A percentile compares a stretch with the other conserved stretches of the same genome.
These are phyloP conservation scores for Pelargonium citronellum DNA, from an alignment of 441 rosid species.

Conservation along the genomic window DNA sequence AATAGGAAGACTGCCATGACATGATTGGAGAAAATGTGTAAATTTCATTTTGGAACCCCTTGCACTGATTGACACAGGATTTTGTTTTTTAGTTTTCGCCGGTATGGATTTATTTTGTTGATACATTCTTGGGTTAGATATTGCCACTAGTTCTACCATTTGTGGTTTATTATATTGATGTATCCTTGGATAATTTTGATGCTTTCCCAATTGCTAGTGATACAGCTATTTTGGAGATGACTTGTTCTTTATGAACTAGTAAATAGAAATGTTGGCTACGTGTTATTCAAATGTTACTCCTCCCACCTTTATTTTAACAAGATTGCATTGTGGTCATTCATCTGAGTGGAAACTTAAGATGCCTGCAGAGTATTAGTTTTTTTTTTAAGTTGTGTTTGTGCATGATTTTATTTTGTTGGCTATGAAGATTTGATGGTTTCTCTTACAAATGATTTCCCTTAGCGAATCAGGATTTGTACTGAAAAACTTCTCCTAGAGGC, in stretches of 20 bases:
- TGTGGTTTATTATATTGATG: background rate
- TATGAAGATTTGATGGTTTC: too few relatives aligned
- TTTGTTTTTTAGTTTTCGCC: background rate
- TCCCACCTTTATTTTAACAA: background rate
- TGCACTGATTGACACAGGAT: background rate
- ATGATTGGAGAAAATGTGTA: background rate
- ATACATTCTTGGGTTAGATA: background rate
- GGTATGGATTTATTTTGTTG: background rate
- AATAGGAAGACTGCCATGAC: too few relatives aligned
- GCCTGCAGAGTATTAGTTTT: too few relatives aligned
- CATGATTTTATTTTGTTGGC: background rate
- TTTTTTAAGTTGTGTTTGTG: too few relatives aligned
- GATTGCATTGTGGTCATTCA: too few relatives aligned
- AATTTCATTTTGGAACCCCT: background rate
- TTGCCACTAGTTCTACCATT: background rate
- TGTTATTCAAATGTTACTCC: background rate
- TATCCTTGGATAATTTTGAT: background rate
- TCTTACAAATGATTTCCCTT: background rate
- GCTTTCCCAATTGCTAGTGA: background rate
- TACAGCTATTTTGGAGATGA: background rate
- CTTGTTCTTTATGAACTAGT: background rate
- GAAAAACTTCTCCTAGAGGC: too few relatives aligned
- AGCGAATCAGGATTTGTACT: too few relatives aligned
- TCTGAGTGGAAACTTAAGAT: too few relatives aligned
- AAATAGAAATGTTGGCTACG: background rate